Percentiles rank a stretch among this genome's conserved stretches.
phyloP scores from a whole-genome alignment of 805 yeast genomes.

The Jamesozyma rosinii region DNA sequence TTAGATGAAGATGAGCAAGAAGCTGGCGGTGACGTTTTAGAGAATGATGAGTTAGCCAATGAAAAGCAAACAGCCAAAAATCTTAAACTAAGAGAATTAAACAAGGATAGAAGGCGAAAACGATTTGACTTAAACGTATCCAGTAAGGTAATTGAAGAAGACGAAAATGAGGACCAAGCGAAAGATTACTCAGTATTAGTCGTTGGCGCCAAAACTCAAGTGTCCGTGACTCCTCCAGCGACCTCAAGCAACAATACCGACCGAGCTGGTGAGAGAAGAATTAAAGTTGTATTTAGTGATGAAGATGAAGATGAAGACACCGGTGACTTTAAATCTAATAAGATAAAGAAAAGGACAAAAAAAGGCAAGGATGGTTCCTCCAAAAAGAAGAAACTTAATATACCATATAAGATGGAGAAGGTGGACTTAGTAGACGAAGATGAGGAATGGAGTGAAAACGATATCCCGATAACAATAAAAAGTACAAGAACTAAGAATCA shows the following conservation, averaged over 20 bases:
- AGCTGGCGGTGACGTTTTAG: slow-evolving; percentile 22
- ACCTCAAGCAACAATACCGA: neutral
- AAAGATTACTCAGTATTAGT: slow-evolving; percentile 13
- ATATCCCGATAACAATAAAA: neutral
- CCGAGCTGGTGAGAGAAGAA: slow-evolving; percentile 12
- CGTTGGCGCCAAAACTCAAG: slow-evolving; percentile 11
- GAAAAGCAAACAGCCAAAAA: slow-evolving; percentile 27
- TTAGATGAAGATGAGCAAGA: slow-evolving; percentile 26
- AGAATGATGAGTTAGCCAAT: slow-evolving; percentile 19
- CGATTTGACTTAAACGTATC: slow-evolving; percentile 13
- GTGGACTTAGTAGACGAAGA: slow-evolving; percentile 31
- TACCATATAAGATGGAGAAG: slow-evolving; percentile 24
- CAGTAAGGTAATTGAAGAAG: slow-evolving; percentile 16
- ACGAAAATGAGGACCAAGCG: slow-evolving; percentile 13
- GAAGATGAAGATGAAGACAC: slow-evolving; percentile 17
- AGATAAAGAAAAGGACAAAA: slow-evolving; percentile 34
- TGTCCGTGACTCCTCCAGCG: neutral
- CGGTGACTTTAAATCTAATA: slow-evolving; percentile 32
- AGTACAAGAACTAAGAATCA: neutral
- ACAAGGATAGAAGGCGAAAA: slow-evolving; percentile 29
- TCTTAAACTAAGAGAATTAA: slow-evolving; percentile 26
- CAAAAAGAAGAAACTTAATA: slow-evolving; percentile 26
- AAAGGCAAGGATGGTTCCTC: slow-evolving; percentile 21
- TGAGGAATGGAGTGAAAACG: slow-evolving; percentile 5
- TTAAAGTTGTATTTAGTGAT: slow-evolving; percentile 20